Percentiles rank a stretch among this genome's conserved stretches.
Conservation (phyloP, 257 asterid genomes). For the Fraxinus excelsior region DNA sequence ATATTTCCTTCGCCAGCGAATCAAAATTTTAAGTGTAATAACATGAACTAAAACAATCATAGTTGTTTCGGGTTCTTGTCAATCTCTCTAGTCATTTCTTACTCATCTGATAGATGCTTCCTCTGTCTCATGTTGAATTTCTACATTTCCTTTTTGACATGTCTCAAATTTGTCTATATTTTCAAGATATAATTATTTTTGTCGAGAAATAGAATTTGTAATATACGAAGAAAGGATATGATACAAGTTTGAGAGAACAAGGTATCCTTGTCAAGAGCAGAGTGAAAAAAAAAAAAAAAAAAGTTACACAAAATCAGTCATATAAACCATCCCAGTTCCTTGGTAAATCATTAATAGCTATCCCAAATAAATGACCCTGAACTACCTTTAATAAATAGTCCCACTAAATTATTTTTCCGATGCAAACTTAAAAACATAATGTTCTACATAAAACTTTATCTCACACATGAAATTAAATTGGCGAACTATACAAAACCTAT, state of each 20-base stretch:
- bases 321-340: slow-evolving; percentile 8
- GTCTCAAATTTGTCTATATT: not conserved
- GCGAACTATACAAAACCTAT: not conserved
- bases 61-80: not conserved
- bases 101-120: not conserved
- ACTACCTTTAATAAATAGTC: slow-evolving; percentile 14
- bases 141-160: slow-evolving; percentile 1
- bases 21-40: not conserved
- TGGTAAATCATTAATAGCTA: slow-evolving; percentile 9
- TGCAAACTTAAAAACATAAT: not conserved
- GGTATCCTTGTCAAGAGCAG: slow-evolving; percentile 1
- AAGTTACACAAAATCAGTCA: slow-evolving; percentile 14
- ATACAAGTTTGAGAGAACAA: not conserved
- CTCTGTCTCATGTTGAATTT: not conserved
- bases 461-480: not conserved
- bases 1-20: not conserved
- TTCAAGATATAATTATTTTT: not conserved
- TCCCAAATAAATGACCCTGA: not conserved
- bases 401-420: not conserved
- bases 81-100: slow-evolving; percentile 15
- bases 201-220: not conserved
- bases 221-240: not conserved
- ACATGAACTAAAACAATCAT: not conserved
- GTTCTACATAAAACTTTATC: not conserved
- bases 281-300: too few species aligned